phyloP scores from a whole-genome alignment of 371 early-diverging fungal species.

The Mucor plumbeus region DNA sequence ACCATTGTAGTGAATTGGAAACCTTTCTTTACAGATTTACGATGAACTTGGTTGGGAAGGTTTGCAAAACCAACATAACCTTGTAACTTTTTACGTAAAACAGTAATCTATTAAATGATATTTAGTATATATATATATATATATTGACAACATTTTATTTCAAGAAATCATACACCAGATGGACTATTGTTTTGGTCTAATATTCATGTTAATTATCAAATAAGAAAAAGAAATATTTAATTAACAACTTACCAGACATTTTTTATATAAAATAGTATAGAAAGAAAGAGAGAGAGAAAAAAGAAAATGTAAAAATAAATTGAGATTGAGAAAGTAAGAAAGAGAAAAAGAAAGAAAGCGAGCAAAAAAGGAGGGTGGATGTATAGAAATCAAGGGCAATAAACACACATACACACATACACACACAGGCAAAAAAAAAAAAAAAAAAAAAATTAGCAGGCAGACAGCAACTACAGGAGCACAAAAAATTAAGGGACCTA shows the following conservation, averaged over 20 bases:
- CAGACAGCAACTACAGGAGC: not conserved
- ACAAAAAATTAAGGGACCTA: constrained; percentile 3
- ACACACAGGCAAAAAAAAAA: not conserved
- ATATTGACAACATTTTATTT: constrained; percentile 3
- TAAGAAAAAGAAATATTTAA: not conserved
- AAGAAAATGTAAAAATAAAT: constrained; percentile 10
- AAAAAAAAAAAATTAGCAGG: no score
- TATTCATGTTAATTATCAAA: not conserved
- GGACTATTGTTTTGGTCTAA: constrained; percentile 40
- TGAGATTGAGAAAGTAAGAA: constrained; percentile 17
- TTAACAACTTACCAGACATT: constrained; percentile 39
- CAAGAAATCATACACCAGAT: constrained; percentile 35
- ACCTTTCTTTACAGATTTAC: constrained; percentile 97
- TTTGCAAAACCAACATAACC: constrained; percentile 98
- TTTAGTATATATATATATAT: no score
- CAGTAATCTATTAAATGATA: constrained; percentile 32
- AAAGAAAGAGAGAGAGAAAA: not conserved
- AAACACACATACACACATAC: not conserved
- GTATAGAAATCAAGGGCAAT: not conserved
- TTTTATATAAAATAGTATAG: not conserved
- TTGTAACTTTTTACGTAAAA: constrained; percentile 77
- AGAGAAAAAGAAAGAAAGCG: not conserved
- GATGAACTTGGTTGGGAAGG: constrained; percentile 98
- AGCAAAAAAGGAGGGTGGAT: constrained; percentile 8
- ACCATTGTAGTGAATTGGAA: constrained; percentile 98